A percentile compares a stretch with the other conserved stretches of the same genome.
Evolutionary conservation across 2,329 filamentous ascomycete species (phyloP).

Genomic region (Fusarium scirpi): DNA sequence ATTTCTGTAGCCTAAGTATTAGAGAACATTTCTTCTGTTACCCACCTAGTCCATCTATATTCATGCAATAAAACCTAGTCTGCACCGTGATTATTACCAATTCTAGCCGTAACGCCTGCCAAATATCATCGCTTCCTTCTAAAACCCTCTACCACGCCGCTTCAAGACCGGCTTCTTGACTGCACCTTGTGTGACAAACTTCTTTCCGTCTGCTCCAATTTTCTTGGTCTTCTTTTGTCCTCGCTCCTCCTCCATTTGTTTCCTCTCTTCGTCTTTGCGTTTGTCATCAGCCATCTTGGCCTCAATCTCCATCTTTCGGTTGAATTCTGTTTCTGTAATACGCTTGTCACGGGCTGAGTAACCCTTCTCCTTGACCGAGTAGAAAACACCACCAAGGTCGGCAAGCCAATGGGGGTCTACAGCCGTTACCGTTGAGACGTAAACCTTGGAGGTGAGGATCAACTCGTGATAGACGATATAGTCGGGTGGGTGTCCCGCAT

Average conservation of each 20-base stretch:
- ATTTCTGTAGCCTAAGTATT: too few relatives aligned
- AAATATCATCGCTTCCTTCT: constrained; percentile 39
- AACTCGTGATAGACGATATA: constrained; percentile 99
- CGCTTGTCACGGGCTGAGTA: constrained; percentile 89
- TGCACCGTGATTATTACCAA: constrained; percentile 4
- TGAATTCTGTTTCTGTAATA: constrained; percentile 91
- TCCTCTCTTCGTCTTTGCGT: constrained; percentile 70
- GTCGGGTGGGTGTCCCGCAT: constrained; percentile 94
- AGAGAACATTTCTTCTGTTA: too few relatives aligned
- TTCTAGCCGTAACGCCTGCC: background rate
- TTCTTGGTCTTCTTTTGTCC: constrained; percentile 56
- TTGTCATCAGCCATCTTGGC: constrained; percentile 91
- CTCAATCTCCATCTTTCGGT: constrained; percentile 92
- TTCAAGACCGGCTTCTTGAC: constrained; percentile 72
- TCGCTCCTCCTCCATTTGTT: constrained; percentile 63
- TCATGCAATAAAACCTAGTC: background rate
- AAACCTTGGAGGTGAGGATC: constrained; percentile 95
- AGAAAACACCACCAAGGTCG: constrained; percentile 96
- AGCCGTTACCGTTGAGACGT: constrained; percentile 96
- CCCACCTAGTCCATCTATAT: too few relatives aligned
- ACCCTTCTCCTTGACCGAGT: constrained; percentile 96
- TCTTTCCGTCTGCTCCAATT: constrained; percentile 58
- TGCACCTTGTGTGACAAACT: constrained; percentile 70
- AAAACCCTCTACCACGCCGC: constrained; percentile 67
- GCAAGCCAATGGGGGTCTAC: constrained; percentile 98